phyloP scores from a whole-genome alignment of 805 yeast genomes.

The Candida nanaspora region DNA sequence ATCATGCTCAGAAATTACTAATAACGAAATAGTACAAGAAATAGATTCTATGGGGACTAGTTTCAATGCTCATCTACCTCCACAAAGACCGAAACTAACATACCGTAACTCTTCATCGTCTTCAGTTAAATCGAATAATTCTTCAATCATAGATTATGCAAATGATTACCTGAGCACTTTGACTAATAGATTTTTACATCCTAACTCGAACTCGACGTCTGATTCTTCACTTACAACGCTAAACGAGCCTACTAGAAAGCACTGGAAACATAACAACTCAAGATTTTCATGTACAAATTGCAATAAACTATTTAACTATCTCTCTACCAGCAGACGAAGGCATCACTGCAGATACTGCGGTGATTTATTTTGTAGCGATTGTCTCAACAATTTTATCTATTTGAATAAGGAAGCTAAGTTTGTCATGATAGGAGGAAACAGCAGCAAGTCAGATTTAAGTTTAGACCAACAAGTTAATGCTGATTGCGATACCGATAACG shows the following conservation, averaged over 20 bases:
- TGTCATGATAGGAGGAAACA: slow-evolving; percentile 22
- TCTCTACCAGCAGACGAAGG: slow-evolving; percentile 54
- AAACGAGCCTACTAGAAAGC: slow-evolving; percentile 44
- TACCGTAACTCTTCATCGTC: slow-evolving; percentile 14
- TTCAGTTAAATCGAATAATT: slow-evolving; percentile 16
- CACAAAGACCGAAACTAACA: slow-evolving; percentile 12
- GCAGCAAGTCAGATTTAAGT: too few species aligned
- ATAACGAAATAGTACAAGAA: slow-evolving; percentile 3
- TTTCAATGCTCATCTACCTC: neutral
- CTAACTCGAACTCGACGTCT: neutral
- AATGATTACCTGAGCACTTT: slow-evolving; percentile 18
- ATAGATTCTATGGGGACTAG: neutral
- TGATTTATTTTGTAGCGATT: slow-evolving; percentile 32
- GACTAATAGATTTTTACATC: slow-evolving; percentile 3
- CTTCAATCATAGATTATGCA: slow-evolving; percentile 14
- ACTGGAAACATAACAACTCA: slow-evolving; percentile 70
- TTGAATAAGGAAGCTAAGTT: slow-evolving; percentile 28
- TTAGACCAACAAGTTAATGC: too few species aligned
- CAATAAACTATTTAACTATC: slow-evolving; percentile 56
- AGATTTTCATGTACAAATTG: slow-evolving; percentile 65
- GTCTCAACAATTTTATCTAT: slow-evolving; percentile 27
- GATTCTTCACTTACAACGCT: neutral
- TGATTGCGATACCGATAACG: too few species aligned
- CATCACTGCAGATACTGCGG: slow-evolving; percentile 37
- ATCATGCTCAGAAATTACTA: slow-evolving; percentile 5